Percentiles rank a stretch among this genome's conserved stretches.
Conservation (phyloP, 169 alveolate genomes). For the Hammondia hammondi region DNA sequence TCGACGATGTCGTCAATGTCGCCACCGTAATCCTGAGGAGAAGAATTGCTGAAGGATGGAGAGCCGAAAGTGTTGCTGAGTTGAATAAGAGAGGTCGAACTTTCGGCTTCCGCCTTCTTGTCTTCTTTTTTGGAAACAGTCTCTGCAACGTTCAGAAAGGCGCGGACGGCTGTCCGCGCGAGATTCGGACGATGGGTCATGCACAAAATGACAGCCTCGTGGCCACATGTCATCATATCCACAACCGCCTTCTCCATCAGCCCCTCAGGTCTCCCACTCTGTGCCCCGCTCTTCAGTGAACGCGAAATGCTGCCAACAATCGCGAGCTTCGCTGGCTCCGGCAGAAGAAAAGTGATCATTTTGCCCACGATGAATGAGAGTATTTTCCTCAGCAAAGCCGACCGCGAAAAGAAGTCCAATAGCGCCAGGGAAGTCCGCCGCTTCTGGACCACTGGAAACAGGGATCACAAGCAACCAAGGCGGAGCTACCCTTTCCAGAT, state of each 20-base stretch:
- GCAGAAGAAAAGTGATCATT: neutral
- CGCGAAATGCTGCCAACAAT: neutral
- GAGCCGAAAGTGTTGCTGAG: neutral
- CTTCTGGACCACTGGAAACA: neutral
- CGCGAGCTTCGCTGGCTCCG: neutral
- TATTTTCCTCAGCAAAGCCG: neutral
- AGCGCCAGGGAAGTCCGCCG: neutral
- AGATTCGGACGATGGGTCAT: neutral
- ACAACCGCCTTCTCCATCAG: neutral
- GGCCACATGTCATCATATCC: neutral
- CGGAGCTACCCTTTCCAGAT: neutral
- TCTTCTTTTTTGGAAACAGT: neutral
- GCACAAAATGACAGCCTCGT: neutral
- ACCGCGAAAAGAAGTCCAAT: neutral
- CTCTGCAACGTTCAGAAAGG: neutral
- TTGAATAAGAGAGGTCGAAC: neutral
- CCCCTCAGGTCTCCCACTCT: neutral
- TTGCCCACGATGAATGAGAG: neutral
- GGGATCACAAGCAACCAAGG: neutral
- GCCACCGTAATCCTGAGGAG: neutral
- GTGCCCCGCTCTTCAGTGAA: neutral
- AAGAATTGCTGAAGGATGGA: neutral
- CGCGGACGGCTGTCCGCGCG: neutral
- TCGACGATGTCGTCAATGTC: neutral
- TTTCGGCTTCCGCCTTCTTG: neutral